These are phyloP conservation scores for Apostasia shenzhenica DNA, from an alignment of 106 monocot genomes.

Conservation along the genomic window DNA sequence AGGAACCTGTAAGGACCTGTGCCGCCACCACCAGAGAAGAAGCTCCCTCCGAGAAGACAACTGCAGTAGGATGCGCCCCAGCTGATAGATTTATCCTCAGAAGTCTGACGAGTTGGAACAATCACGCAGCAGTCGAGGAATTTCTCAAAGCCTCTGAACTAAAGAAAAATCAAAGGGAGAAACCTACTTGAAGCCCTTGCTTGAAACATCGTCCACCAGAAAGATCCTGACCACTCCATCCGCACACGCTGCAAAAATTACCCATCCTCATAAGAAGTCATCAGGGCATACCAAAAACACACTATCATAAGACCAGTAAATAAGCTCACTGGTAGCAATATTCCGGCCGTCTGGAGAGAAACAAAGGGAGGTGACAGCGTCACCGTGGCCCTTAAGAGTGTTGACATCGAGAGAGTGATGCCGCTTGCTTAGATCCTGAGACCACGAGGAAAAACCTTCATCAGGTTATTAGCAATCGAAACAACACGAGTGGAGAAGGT, in stretches of 20 bases:
- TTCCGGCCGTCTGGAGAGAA: constrained; percentile 79
- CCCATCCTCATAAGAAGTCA: not conserved
- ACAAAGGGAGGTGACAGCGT: constrained; percentile 58
- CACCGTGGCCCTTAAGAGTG: constrained; percentile 82
- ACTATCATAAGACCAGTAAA: not conserved
- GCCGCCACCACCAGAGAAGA: constrained; percentile 81
- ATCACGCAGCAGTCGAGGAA: not conserved
- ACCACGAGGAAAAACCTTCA: not conserved
- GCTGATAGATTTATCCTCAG: constrained; percentile 80
- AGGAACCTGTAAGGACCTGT: constrained; percentile 63
- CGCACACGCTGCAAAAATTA: constrained; percentile 55
- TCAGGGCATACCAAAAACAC: too few species aligned
- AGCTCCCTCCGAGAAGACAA: constrained; percentile 82
- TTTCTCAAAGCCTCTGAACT: not conserved
- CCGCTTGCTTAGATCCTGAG: constrained; percentile 53
- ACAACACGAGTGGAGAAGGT: not conserved
- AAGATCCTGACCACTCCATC: constrained; percentile 85
- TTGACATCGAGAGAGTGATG: constrained; percentile 89
- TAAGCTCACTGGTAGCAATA: constrained; percentile 62
- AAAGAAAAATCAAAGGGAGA: not conserved
- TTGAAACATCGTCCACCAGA: constrained; percentile 78
- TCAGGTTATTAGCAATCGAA: not conserved
- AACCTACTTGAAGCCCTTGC: constrained; percentile 91
- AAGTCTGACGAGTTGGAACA: constrained; percentile 34
- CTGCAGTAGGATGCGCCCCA: constrained; percentile 68